phyloP scores from a whole-genome alignment of 768 basidiomycete species.

The Mycena venus region DNA sequence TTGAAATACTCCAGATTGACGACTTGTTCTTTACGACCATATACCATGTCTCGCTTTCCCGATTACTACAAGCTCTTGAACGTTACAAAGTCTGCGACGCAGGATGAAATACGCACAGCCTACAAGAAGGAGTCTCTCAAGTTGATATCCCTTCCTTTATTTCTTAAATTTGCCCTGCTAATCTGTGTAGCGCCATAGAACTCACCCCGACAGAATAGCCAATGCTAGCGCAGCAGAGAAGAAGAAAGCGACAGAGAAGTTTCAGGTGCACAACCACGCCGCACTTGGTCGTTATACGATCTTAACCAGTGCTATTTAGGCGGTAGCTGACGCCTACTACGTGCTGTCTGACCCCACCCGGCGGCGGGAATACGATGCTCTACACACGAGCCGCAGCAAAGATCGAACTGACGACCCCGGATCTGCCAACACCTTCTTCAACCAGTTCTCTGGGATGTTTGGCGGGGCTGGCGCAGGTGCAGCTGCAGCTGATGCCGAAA shows the following conservation, averaged over 20 bases:
- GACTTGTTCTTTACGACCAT: not conserved
- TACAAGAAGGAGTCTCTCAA: slow-evolving; percentile 86
- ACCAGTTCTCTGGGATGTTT: slow-evolving; percentile 82
- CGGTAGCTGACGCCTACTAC: slow-evolving; percentile 95
- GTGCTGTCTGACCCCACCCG: slow-evolving; percentile 86
- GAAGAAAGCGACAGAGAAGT: slow-evolving; percentile 82
- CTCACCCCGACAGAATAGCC: slow-evolving; percentile 88
- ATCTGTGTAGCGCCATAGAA: slow-evolving; percentile 59
- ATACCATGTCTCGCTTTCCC: slow-evolving; percentile 78
- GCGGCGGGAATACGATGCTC: slow-evolving; percentile 77
- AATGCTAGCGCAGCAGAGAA: slow-evolving; percentile 81
- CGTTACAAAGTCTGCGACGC: slow-evolving; percentile 67
- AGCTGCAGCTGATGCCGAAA: slow-evolving; percentile 43
- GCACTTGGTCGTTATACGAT: not conserved
- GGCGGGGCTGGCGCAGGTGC: slow-evolving; percentile 51
- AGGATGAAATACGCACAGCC: slow-evolving; percentile 80
- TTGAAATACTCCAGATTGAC: not conserved
- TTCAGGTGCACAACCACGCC: slow-evolving; percentile 72
- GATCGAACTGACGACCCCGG: slow-evolving; percentile 74
- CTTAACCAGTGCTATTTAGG: slow-evolving; percentile 54
- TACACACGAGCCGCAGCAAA: slow-evolving; percentile 68
- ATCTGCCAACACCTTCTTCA: slow-evolving; percentile 82
- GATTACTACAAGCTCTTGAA: slow-evolving; percentile 83
- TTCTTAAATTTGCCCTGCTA: slow-evolving; percentile 21
- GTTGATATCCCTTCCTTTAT: slow-evolving; percentile 48